Base-by-base conservation (phyloP, 208 protist genomes). In the Leishmania lainsoni region DNA sequence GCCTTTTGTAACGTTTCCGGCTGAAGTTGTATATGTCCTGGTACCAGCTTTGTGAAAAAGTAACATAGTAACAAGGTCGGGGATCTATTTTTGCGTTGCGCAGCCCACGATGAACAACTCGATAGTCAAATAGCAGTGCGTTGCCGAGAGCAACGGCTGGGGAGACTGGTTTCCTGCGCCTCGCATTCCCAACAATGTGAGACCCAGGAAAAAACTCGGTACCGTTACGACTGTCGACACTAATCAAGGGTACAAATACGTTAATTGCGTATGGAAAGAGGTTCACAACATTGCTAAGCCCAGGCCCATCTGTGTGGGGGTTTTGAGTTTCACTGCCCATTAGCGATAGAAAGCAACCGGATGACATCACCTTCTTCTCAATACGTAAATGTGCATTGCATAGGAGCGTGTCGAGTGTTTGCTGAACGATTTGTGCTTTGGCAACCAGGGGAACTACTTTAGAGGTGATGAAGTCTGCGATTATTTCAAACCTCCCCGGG, bases 211-310 rank as follows among this genome's bases (percentile, higher is more conserved):
- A 81, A 66, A 95, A 89, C 74, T 94, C 86, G 16, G 89, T 94
- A 26, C 92, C 92, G 78, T 94, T 93, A 58, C 59, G 85, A 56
- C 80, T 84, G 63, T 92, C 85, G 1, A 94, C 71, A 32, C 75
- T 61, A 73, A 91, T 90, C 63, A 94, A 83, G n/a, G 90, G 92
- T 49, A 94, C 83, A 76, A 95, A 94, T 29, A 93, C 87, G 84
- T 95, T 94, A 48, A 95, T 65, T 17, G 90, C 89, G 77, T 94
- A 93, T 0, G 90, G 92, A 69, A 87, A 92, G 22, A 94, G 68
- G 76, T 93, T 84, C 0, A 88, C 87, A 8, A 87, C 80, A 45
- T 78, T 77, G 61, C 87, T 92, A 8, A 93, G 86, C 8, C 83
- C 56, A 70, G 92, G 89, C 0, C 90, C 90, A 72, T 95, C 89